These are phyloP conservation scores for Epichloe hybrida DNA, from an alignment of 2,329 filamentous ascomycete species.

Conservation along the genomic window DNA sequence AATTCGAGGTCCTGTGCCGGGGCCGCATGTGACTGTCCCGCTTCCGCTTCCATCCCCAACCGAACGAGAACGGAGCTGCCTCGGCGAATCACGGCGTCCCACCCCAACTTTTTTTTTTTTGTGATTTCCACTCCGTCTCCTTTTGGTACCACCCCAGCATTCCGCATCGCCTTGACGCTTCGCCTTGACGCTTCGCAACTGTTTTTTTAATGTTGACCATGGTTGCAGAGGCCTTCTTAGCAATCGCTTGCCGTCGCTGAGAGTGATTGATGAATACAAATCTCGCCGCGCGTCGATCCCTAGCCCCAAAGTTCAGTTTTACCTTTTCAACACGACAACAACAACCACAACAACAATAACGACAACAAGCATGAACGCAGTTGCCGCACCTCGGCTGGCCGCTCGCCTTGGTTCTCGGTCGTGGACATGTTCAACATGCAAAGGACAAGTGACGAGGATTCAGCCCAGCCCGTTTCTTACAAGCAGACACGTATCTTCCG, in stretches of 20 bases:
- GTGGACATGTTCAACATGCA: constrained; percentile 35
- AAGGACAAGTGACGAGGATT: constrained; percentile 22
- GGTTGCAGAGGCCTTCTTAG: constrained; percentile 3
- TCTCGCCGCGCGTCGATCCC: background rate
- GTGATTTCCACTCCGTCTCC: background rate
- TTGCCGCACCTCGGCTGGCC: constrained; percentile 25
- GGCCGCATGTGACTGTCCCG: background rate
- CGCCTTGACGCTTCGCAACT: background rate
- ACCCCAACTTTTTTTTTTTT: constrained; percentile 3
- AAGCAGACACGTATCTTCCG: constrained; percentile 18
- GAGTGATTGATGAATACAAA: constrained; percentile 2
- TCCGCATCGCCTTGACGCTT: background rate
- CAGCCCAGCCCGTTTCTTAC: constrained; percentile 15
- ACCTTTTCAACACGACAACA: constrained; percentile 5
- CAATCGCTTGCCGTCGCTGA: constrained; percentile 4
- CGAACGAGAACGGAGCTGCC: constrained; percentile 3
- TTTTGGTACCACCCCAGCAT: background rate
- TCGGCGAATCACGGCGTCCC: constrained; percentile 9
- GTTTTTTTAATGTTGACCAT: constrained; percentile 2
- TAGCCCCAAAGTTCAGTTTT: background rate
- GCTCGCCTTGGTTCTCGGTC: constrained; percentile 24
- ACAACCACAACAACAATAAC: constrained; percentile 4
- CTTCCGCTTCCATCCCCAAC: constrained; percentile 5
- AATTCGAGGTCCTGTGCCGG: too few relatives aligned
- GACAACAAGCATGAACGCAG: constrained; percentile 24